Percentiles rank a stretch among this genome's conserved stretches.
phyloP scores from a whole-genome alignment of 257 asterid genomes.

The Gardenia jasminoides region DNA sequence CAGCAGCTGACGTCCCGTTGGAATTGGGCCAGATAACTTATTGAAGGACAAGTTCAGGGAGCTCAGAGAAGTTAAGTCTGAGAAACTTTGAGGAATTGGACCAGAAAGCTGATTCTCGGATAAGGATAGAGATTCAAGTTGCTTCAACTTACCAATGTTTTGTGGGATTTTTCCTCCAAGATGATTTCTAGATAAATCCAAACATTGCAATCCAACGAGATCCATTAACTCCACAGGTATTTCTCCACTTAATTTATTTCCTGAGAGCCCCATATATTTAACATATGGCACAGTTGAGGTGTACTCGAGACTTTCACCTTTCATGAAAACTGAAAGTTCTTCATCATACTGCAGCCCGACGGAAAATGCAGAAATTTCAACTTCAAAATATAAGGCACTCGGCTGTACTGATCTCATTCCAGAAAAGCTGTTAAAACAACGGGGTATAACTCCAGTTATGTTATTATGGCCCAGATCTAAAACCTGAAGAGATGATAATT shows the following conservation, averaged over 20 bases:
- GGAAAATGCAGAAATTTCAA: no score
- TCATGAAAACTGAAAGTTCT: conserved; percentile 1
- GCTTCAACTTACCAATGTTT: conserved; percentile 21
- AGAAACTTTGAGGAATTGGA: conserved; percentile 23
- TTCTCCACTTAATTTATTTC: conserved; percentile 5
- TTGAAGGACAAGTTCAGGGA: conserved; percentile 31
- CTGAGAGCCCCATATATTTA: conserved; percentile 6
- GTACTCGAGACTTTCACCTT: conserved; percentile 15
- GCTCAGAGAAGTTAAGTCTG: conserved; percentile 28
- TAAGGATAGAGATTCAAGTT: conserved; percentile 31
- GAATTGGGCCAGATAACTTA: conserved; percentile 26
- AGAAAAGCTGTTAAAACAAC: conserved; percentile 1
- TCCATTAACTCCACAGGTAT: conserved; percentile 12
- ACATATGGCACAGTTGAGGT: conserved; percentile 3
- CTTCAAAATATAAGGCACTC: no score
- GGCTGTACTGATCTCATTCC: no score
- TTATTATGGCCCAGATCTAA: conserved; percentile 26
- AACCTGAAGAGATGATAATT: conserved; percentile 18
- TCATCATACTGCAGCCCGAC: no score
- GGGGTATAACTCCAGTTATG: conserved; percentile 23
- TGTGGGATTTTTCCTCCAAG: conserved; percentile 27
- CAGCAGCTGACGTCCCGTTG: conserved; percentile 32
- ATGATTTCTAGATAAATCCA: conserved; percentile 28
- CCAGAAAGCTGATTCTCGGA: conserved; percentile 29
- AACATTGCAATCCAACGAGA: conserved; percentile 10